These are phyloP conservation scores for Ceratocystis ficicola DNA, from an alignment of 2,329 filamentous ascomycete genomes.

Conservation along the genomic window DNA sequence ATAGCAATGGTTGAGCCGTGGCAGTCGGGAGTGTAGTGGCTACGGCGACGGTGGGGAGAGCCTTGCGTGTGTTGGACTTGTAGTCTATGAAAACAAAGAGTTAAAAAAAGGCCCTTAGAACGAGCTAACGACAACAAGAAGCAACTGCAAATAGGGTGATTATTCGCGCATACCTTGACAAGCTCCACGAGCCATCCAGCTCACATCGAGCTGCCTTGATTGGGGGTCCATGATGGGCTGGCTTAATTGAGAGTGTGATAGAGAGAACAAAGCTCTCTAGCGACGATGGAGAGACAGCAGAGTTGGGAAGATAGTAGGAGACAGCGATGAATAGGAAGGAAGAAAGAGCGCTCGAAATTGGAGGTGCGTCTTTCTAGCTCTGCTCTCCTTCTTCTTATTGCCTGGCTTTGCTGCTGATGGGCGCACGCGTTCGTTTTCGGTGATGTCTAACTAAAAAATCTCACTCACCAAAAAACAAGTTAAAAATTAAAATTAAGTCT, in stretches of 20 bases:
- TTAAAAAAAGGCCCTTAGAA: neutral
- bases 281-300: slow-evolving; percentile 7
- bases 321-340: neutral
- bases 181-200: slow-evolving; percentile 74
- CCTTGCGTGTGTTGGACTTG: slow-evolving; percentile 8
- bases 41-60: neutral
- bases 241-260: slow-evolving; percentile 23
- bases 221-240: slow-evolving; percentile 57
- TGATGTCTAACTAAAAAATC: slow-evolving; percentile 1
- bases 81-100: slow-evolving; percentile 3
- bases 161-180: slow-evolving; percentile 55
- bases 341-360: neutral
- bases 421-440: neutral
- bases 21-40: neutral
- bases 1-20: neutral
- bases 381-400: neutral
- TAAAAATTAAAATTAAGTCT: neutral
- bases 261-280: slow-evolving; percentile 5
- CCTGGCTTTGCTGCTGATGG: neutral
- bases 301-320: neutral
- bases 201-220: slow-evolving; percentile 65
- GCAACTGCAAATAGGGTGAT: neutral
- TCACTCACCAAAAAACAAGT: neutral
- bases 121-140: neutral
- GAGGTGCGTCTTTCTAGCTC: neutral